Percentiles rank a stretch among this genome's conserved stretches.
phyloP scores from a whole-genome alignment of 2,329 filamentous ascomycete species.

The Cucurbitaria berberidis region DNA sequence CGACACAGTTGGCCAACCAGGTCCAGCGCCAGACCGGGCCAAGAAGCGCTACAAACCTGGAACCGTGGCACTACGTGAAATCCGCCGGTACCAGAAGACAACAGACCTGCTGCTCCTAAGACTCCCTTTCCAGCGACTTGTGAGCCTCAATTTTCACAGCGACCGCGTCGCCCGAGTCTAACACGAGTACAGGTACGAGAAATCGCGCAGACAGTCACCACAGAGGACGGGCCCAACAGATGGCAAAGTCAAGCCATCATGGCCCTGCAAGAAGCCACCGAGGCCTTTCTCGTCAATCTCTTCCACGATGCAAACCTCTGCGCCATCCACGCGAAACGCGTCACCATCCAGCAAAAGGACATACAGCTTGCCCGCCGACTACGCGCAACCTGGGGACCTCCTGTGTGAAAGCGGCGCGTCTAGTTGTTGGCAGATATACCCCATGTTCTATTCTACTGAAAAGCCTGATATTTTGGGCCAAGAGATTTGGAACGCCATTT shows the following conservation, averaged over 20 bases:
- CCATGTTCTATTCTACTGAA: constrained; percentile 8
- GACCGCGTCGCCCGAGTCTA: constrained; percentile 64
- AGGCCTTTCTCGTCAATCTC: constrained; percentile 76
- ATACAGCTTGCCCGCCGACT: constrained; percentile 96
- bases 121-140: constrained; percentile 96
- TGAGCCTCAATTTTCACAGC: constrained; percentile 29
- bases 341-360: constrained; percentile 97
- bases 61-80: constrained; percentile 98
- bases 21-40: constrained; percentile 40
- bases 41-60: constrained; percentile 58
- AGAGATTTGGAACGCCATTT: neutral
- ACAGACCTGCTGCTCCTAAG: constrained; percentile 96
- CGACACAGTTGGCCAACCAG: constrained; percentile 37
- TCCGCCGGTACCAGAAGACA: constrained; percentile 96
- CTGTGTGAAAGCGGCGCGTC: constrained; percentile 22
- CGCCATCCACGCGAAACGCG: constrained; percentile 59
- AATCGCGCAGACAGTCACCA: constrained; percentile 75
- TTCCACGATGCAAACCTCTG: constrained; percentile 2
- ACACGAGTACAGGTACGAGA: constrained; percentile 63
- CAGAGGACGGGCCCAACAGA: constrained; percentile 64
- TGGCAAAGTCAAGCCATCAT: constrained; percentile 99
- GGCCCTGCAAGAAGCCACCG: constrained; percentile 96
- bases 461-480: neutral
- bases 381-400: constrained; percentile 70
- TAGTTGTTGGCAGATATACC: constrained; percentile 19